These are phyloP conservation scores for Aureobasidium sp. DNA, from an alignment of 2,329 filamentous ascomycete species.

Conservation along the genomic window DNA sequence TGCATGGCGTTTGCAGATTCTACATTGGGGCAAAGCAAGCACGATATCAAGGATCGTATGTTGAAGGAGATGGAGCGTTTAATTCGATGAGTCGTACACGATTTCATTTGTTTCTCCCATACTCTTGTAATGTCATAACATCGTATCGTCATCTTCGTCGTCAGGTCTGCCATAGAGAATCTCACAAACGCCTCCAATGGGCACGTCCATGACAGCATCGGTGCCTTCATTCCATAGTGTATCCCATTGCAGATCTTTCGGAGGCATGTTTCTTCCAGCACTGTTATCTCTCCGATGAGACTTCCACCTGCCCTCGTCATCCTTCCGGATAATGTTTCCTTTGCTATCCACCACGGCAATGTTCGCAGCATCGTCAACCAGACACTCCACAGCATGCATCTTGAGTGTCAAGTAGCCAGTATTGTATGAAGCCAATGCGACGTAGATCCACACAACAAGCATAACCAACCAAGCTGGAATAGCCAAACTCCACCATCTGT, in stretches of 20 bases:
- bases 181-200: slow-evolving; percentile 89
- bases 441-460: slow-evolving; percentile 82
- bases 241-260: slow-evolving; percentile 58
- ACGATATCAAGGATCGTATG: not conserved
- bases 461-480: slow-evolving; percentile 87
- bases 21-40: too few species aligned
- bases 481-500: slow-evolving; percentile 95
- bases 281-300: slow-evolving; percentile 20
- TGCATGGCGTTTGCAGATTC: not conserved
- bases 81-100: not conserved
- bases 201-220: slow-evolving; percentile 95
- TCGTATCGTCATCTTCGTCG: not conserved
- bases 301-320: slow-evolving; percentile 15
- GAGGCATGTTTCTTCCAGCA: slow-evolving; percentile 17
- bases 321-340: slow-evolving; percentile 44
- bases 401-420: slow-evolving; percentile 78
- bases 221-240: slow-evolving; percentile 85
- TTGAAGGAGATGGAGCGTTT: not conserved
- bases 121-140: not conserved
- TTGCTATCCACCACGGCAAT: slow-evolving; percentile 72
- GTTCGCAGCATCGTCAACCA: slow-evolving; percentile 84
- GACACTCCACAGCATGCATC: slow-evolving; percentile 70
- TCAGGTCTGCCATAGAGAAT: slow-evolving; percentile 67
- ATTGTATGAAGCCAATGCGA: slow-evolving; percentile 86
- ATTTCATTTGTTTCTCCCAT: not conserved